Evolutionary conservation across 306 rosid genomes (phyloP).

Genomic region (peach (Prunus persica)): Prunus_persica_NCBIv2 NC_034012.1:7690001-7690500

Average conservation of each 20-base stretch:
- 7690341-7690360: neutral
- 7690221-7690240: no score
- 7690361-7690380: neutral
- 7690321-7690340: neutral
- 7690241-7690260: no score
- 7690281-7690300: neutral
- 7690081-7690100: no score
- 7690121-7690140: no score
- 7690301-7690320: neutral
- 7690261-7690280: no score
- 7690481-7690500: slow-evolving; percentile 25
- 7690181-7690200: no score
- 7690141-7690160: no score
- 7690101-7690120: no score
- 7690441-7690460: slow-evolving; percentile 39
- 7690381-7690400: neutral
- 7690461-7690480: slow-evolving; percentile 17
- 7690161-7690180: neutral
- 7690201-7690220: no score
- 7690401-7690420: neutral
- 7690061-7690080: no score
- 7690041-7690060: no score
- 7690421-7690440: neutral
- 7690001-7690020: slow-evolving; percentile 13
- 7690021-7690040: neutral